Conservation (phyloP, 163 green algal genomes). For the Prototheca wickerhamii region DNA sequence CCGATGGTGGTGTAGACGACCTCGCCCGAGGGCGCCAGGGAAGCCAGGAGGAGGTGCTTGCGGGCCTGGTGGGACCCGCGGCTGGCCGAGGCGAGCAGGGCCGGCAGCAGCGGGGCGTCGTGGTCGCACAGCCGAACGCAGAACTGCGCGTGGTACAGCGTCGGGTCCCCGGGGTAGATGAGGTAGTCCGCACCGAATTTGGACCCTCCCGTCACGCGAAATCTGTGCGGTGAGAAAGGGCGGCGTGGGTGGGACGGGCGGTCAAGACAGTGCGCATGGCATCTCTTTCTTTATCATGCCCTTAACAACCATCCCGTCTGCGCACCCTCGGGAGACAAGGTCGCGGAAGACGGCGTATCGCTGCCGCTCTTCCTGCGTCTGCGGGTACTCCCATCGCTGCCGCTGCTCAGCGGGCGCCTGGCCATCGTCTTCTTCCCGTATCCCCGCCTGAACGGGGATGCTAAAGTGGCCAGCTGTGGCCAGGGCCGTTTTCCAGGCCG, state of each 20-base stretch:
- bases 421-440: not conserved
- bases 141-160: conserved; percentile 52
- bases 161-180: conserved; percentile 55
- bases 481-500: conserved; percentile 19
- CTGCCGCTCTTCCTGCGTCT: conserved; percentile 15
- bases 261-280: not conserved
- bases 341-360: conserved; percentile 28
- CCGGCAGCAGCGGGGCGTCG: conserved; percentile 15
- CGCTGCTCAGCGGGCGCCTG: no score
- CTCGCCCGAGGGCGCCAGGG: conserved; percentile 4
- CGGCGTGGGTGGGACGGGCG: not conserved
- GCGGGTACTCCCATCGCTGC: conserved; percentile 18
- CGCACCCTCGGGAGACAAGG: conserved; percentile 11
- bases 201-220: conserved; percentile 39
- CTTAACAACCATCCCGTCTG: not conserved
- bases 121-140: conserved; percentile 27
- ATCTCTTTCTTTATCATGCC: conserved; percentile 8
- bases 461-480: conserved; percentile 3
- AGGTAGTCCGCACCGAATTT: conserved; percentile 63
- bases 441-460: conserved; percentile 5
- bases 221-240: conserved; percentile 20
- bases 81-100: conserved; percentile 17
- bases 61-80: conserved; percentile 33
- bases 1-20: conserved; percentile 29
- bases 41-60: conserved; percentile 47